Percentiles rank a stretch among this genome's conserved stretches.
Evolutionary conservation across 352 stramenopile genomes (phyloP).

Genomic region (Phytophthora europaea): DNA sequence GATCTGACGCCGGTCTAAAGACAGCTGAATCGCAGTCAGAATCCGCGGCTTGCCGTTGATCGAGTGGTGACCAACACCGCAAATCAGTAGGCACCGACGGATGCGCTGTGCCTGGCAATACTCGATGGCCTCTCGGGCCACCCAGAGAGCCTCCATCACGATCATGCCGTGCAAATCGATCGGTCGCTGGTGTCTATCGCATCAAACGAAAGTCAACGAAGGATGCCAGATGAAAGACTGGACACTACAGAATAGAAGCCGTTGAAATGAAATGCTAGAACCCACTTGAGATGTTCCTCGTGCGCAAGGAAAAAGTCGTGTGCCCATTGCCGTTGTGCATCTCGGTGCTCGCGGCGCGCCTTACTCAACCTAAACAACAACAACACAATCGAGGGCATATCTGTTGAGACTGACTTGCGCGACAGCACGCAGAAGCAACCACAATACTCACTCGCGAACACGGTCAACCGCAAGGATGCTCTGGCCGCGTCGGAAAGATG

Average conservation of each 20-base stretch:
- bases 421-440: not conserved
- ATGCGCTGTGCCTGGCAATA: conserved; percentile 71
- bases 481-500: conserved; percentile 68
- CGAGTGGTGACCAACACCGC: conserved; percentile 75
- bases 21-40: conserved; percentile 66
- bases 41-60: conserved; percentile 72
- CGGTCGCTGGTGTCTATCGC: conserved; percentile 49
- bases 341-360: conserved; percentile 58
- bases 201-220: conserved; percentile 27
- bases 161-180: conserved; percentile 78
- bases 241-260: conserved; percentile 4
- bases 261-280: conserved; percentile 24
- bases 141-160: conserved; percentile 71
- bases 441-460: conserved; percentile 62
- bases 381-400: conserved; percentile 5
- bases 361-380: conserved; percentile 50
- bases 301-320: conserved; percentile 72
- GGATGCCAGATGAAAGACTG: conserved; percentile 17
- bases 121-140: conserved; percentile 65
- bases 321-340: conserved; percentile 70
- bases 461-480: conserved; percentile 63
- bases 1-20: conserved; percentile 68
- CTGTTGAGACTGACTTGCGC: not conserved
- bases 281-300: conserved; percentile 57
- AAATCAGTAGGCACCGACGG: conserved; percentile 70